Base-by-base conservation (phyloP, 176 grass and related monocot genomes). In the Oryza meridionalis region DNA sequence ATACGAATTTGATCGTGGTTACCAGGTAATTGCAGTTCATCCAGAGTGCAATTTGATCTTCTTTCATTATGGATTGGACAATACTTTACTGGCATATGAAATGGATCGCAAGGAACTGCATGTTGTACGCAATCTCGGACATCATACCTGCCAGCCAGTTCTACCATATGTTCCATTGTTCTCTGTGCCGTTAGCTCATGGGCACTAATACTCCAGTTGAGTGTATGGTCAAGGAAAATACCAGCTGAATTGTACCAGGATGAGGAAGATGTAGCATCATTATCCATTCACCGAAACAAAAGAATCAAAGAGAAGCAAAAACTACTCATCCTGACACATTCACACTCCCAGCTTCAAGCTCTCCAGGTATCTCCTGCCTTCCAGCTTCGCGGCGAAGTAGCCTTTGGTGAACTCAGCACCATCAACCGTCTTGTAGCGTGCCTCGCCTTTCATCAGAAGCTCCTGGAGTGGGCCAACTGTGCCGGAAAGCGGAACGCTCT, bases 301-400 rank as follows among this genome's bases (percentile, higher is more conserved):
- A 37, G 33, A 35, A 35, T 35, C 33, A 35, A 35, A 3, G 35
- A 37, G 35, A 37, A 37, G 35, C 35, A 37, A 5, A 37, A 37
- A 37, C 35, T 37, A 37, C 35, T 37, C 35, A 37, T 37, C 35
- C 43, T 42, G 40, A n/a, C 53, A n/a, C 53, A 21, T 7, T 72
- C 73, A 78, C 70, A 44, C 66, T 21, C 31, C 63, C 25, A 87
- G 73, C 88, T 88, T 90, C 69, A 88, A 70, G 50, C 77, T 90
- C 77, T 93, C 85, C 77, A 90, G 46, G 68, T 88, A 93, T 17
- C 73, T 88, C 72, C 85, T 87, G 29, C 84, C 91, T 77, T 90
- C 61, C 38, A 85, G 43, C 67, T 84, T 93, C 1, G 84, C 81
- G 19, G 77, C 67, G 13, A 93, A 88, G 79, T 84, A 90, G 11